phyloP scores from a whole-genome alignment of 768 basidiomycete species.

The Lactifluus subvellereus region DNA sequence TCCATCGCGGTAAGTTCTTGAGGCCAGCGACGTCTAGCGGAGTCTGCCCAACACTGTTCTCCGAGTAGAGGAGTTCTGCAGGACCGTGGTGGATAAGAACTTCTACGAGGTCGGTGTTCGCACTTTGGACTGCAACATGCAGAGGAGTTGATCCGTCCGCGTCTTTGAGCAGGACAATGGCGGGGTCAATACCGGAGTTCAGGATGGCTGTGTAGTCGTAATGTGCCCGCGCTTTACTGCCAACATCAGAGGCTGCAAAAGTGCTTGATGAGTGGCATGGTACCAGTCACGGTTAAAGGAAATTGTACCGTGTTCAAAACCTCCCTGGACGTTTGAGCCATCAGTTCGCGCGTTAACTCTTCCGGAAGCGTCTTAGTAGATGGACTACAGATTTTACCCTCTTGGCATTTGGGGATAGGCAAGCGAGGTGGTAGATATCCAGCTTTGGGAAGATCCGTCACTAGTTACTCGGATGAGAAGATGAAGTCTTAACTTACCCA shows the following conservation, averaged over 20 bases:
- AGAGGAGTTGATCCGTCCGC: slow-evolving; percentile 47
- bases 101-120: slow-evolving; percentile 34
- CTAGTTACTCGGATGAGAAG: not conserved
- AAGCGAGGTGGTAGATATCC: slow-evolving; percentile 50
- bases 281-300: slow-evolving; percentile 4
- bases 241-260: slow-evolving; percentile 47
- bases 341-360: slow-evolving; percentile 40
- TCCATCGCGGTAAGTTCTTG: slow-evolving; percentile 13
- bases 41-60: slow-evolving; percentile 39
- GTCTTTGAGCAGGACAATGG: slow-evolving; percentile 38
- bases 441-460: slow-evolving; percentile 33
- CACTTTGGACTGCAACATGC: slow-evolving; percentile 40
- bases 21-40: slow-evolving; percentile 28
- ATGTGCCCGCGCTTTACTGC: slow-evolving; percentile 38
- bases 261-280: not conserved
- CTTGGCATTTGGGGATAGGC: slow-evolving; percentile 28
- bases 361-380: slow-evolving; percentile 46
- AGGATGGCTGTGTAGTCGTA: slow-evolving; percentile 33
- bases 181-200: slow-evolving; percentile 34
- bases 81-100: slow-evolving; percentile 38
- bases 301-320: slow-evolving; percentile 42
- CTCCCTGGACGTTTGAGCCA: slow-evolving; percentile 42
- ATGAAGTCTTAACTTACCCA: slow-evolving; percentile 36
- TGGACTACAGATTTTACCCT: slow-evolving; percentile 34
- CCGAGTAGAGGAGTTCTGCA: slow-evolving; percentile 37